A percentile compares a stretch with the other conserved stretches of the same genome.
phyloP scores from a whole-genome alignment of 2,329 filamentous ascomycete genomes.

The Fusarium robinianum region DNA sequence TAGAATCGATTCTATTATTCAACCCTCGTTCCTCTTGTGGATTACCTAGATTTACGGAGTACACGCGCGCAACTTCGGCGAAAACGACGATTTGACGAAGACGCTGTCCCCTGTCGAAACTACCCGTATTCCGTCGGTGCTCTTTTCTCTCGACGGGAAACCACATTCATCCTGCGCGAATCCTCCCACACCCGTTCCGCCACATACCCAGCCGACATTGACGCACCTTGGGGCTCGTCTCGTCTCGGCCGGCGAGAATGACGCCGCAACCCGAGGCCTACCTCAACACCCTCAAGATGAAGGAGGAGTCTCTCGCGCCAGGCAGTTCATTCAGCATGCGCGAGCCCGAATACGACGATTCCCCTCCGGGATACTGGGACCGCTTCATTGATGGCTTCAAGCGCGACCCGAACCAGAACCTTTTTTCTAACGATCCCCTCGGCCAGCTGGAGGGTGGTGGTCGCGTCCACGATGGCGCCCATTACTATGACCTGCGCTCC shows the following conservation, averaged over 20 bases:
- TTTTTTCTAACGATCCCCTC: constrained; percentile 52
- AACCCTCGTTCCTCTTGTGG: neutral
- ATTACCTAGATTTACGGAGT: too few relatives aligned
- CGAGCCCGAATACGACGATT: constrained; percentile 50
- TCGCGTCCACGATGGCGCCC: constrained; percentile 45
- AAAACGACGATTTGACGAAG: too few relatives aligned
- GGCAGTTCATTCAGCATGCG: constrained; percentile 58
- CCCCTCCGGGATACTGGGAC: constrained; percentile 41
- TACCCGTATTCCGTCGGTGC: neutral
- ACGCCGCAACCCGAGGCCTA: constrained; percentile 52
- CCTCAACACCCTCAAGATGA: constrained; percentile 62
- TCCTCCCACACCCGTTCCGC: constrained; percentile 27
- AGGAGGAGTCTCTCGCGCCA: constrained; percentile 59
- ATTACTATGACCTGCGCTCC: constrained; percentile 60
- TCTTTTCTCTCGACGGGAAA: neutral
- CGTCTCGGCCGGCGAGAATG: constrained; percentile 44
- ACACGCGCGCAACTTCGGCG: too few relatives aligned
- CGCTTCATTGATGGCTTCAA: constrained; percentile 66
- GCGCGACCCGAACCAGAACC: constrained; percentile 58
- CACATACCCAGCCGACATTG: constrained; percentile 15
- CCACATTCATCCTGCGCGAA: too few relatives aligned
- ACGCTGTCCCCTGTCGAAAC: too few relatives aligned
- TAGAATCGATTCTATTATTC: neutral
- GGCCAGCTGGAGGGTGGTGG: constrained; percentile 39
- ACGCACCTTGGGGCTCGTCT: constrained; percentile 27